A percentile compares a stretch with the other conserved stretches of the same genome.
phyloP scores from a whole-genome alignment of 2,329 filamentous ascomycete genomes.

The Colletotrichum spinosum region DNA sequence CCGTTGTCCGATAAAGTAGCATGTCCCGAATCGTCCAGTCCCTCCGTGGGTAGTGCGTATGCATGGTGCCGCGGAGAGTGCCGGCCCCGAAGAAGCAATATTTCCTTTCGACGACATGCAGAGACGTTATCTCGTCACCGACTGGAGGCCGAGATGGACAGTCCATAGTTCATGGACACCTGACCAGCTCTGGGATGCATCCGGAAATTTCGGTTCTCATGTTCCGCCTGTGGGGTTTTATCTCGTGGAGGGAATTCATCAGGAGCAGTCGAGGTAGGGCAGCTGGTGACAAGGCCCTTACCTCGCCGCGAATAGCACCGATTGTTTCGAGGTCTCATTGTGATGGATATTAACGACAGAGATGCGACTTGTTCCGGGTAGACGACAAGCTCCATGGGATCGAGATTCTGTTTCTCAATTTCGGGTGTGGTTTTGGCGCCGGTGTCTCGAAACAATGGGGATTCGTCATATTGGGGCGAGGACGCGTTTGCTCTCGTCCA shows the following conservation, averaged over 20 bases:
- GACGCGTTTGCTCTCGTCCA: constrained; percentile 30
- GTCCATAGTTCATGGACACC: no score
- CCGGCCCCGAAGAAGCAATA: constrained; percentile 11
- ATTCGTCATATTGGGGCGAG: constrained; percentile 27
- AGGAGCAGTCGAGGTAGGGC: constrained; percentile 4
- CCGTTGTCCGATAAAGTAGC: no score
- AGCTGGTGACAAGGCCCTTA: background rate
- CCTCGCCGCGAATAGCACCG: constrained; percentile 2
- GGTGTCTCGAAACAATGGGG: constrained; percentile 21
- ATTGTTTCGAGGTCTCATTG: constrained; percentile 16
- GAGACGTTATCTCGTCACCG: constrained; percentile 28
- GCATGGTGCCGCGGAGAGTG: constrained; percentile 11
- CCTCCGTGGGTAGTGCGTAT: background rate
- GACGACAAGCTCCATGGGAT: constrained; percentile 9
- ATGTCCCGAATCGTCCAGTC: background rate
- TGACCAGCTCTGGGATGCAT: no score
- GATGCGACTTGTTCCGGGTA: constrained; percentile 8
- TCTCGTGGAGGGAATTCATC: background rate
- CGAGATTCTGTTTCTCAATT: constrained; percentile 10
- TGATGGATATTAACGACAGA: no score
- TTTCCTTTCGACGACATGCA: constrained; percentile 20
- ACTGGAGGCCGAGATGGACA: constrained; percentile 11
- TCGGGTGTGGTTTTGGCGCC: constrained; percentile 9
- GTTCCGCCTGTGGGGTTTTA: constrained; percentile 3
- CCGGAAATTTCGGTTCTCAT: background rate